Conservation (phyloP, 2,329 filamentous ascomycete species). For the Rachicladosporium sp. region DNA sequence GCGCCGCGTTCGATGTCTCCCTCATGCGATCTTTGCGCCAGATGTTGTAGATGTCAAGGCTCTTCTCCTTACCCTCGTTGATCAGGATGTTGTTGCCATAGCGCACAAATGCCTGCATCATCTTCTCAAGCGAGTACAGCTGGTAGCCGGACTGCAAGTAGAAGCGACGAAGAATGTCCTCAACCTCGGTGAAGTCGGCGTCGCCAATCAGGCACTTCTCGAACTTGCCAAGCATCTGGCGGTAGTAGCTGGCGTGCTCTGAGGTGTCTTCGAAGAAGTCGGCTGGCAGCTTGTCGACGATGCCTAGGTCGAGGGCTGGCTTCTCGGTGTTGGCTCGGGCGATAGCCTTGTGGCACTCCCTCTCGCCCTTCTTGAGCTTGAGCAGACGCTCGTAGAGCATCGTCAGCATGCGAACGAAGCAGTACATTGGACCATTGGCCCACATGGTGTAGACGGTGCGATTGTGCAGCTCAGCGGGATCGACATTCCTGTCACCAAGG, state of each 20-base stretch:
- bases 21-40: conserved; percentile 72
- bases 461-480: conserved; percentile 65
- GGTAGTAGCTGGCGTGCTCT: conserved; percentile 63
- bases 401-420: conserved; percentile 89
- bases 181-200: conserved; percentile 69
- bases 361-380: conserved; percentile 69
- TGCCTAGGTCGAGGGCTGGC: conserved; percentile 69
- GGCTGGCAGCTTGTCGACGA: conserved; percentile 62
- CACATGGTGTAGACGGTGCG: conserved; percentile 81
- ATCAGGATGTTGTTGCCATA: conserved; percentile 74
- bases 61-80: conserved; percentile 84
- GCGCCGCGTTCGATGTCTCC: conserved; percentile 77
- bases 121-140: conserved; percentile 82
- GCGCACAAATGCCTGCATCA: conserved; percentile 68
- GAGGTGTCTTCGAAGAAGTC: conserved; percentile 62
- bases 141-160: conserved; percentile 88
- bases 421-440: conserved; percentile 80
- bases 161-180: conserved; percentile 82
- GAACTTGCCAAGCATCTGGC: conserved; percentile 71
- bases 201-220: conserved; percentile 77
- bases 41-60: conserved; percentile 73
- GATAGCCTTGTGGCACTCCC: conserved; percentile 61
- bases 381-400: conserved; percentile 76
- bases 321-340: conserved; percentile 61
- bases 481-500: conserved; percentile 52